These are phyloP conservation scores for Boechera retrofracta DNA, from an alignment of 345 rosid species.

Conservation along the genomic window DNA sequence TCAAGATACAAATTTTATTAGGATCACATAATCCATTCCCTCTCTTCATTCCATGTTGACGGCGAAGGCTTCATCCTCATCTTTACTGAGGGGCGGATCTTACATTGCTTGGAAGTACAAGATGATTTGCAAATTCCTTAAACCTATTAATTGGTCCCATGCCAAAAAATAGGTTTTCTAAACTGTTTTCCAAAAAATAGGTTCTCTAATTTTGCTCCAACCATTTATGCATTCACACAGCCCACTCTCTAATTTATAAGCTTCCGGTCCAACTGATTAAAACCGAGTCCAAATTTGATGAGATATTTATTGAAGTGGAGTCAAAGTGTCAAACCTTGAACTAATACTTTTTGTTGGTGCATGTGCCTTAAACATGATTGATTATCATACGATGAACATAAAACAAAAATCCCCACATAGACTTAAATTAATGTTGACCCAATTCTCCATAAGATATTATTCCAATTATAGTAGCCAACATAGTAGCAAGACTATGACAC, in stretches of 20 bases:
- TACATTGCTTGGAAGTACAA: no score
- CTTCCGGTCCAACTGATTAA: background rate
- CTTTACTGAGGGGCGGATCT: no score
- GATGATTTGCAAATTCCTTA: no score
- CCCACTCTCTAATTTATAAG: background rate
- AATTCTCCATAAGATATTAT: constrained; percentile 11
- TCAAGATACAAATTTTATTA: no score
- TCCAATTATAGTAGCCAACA: constrained; percentile 13
- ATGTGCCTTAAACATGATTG: background rate
- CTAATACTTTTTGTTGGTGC: constrained; percentile 1
- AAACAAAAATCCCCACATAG: background rate
- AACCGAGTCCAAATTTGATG: background rate
- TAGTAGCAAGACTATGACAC: constrained; percentile 24
- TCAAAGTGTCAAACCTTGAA: background rate
- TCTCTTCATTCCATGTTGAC: no score
- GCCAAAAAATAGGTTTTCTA: no score
- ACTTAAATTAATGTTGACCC: constrained; percentile 9
- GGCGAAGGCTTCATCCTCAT: no score
- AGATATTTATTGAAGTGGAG: background rate
- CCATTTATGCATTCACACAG: background rate
- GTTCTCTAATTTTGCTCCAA: no score
- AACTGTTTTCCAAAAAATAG: no score
- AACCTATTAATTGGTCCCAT: no score
- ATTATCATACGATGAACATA: background rate
- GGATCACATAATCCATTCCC: no score